Evolutionary conservation across 331 rosid genomes (phyloP).

Genomic region (Erythrophleum ivorense): DNA sequence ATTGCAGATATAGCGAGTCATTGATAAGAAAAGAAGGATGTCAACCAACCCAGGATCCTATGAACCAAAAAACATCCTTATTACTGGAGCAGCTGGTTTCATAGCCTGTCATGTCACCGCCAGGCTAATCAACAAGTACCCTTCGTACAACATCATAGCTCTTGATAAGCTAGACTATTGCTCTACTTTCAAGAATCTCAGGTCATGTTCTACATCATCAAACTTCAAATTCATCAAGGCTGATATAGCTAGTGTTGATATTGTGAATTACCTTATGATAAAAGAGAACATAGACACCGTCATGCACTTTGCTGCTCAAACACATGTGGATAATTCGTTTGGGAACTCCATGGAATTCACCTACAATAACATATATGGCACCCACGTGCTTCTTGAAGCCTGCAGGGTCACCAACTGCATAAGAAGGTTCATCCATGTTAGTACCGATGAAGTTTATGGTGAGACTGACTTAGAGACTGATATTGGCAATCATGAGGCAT

Average conservation of each 20-base stretch:
- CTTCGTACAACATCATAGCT: constrained; percentile 63
- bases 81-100: constrained; percentile 82
- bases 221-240: constrained; percentile 73
- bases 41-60: constrained; percentile 42
- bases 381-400: constrained; percentile 80
- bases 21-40: constrained; percentile 38
- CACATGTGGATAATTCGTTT: constrained; percentile 80
- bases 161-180: constrained; percentile 79
- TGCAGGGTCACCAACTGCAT: constrained; percentile 59
- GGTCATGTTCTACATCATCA: constrained; percentile 49
- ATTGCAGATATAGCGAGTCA: constrained; percentile 31
- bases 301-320: constrained; percentile 84
- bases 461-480: constrained; percentile 59
- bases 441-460: constrained; percentile 73
- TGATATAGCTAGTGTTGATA: constrained; percentile 63
- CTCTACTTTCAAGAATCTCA: constrained; percentile 62
- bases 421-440: constrained; percentile 68
- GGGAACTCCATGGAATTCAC: constrained; percentile 81
- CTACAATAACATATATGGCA: constrained; percentile 76
- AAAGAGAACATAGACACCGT: constrained; percentile 74
- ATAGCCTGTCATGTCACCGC: constrained; percentile 79
- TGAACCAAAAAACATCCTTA: constrained; percentile 63
- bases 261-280: constrained; percentile 61
- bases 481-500: constrained; percentile 70
- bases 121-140: constrained; percentile 57